A percentile compares a stretch with the other conserved stretches of the same genome.
Evolutionary conservation across 148 eudicot species (phyloP).

Genomic region (Fagopyrum tataricum): DNA sequence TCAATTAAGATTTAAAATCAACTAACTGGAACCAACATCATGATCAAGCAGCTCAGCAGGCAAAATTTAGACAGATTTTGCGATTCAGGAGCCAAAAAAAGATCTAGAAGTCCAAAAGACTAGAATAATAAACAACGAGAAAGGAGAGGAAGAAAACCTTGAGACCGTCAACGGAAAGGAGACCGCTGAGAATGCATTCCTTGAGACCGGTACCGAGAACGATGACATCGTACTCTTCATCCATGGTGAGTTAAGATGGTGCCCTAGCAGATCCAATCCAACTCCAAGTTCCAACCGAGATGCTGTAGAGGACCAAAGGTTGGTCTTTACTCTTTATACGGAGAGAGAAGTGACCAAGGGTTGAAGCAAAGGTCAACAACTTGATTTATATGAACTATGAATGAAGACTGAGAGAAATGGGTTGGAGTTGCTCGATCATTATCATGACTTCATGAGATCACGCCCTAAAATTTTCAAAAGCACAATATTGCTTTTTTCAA

Average conservation of each 20-base stretch:
- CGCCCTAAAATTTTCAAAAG: too few species aligned
- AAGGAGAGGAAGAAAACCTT: conserved; percentile 23
- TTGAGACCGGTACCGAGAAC: conserved; percentile 54
- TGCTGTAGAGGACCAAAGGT: too few species aligned
- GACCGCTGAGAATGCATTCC: conserved; percentile 58
- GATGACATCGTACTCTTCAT: conserved; percentile 50
- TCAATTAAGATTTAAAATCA: neutral
- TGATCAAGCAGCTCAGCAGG: neutral
- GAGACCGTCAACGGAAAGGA: conserved; percentile 47
- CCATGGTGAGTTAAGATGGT: conserved; percentile 22
- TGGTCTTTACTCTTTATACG: too few species aligned
- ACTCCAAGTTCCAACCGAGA: too few species aligned
- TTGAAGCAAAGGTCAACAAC: too few species aligned
- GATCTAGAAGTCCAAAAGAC: neutral
- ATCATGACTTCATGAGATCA: too few species aligned
- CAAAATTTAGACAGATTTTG: neutral
- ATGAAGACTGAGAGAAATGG: too few species aligned
- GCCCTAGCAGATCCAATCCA: conserved; percentile 7
- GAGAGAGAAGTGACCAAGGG: too few species aligned
- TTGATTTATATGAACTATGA: too few species aligned
- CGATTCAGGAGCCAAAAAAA: too few species aligned
- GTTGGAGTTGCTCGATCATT: too few species aligned
- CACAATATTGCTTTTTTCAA: too few species aligned
- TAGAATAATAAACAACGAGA: neutral
- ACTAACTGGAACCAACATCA: neutral